Base-by-base conservation (phyloP, 2,329 filamentous ascomycete genomes). In the Nannizzia gypsea region DNA sequence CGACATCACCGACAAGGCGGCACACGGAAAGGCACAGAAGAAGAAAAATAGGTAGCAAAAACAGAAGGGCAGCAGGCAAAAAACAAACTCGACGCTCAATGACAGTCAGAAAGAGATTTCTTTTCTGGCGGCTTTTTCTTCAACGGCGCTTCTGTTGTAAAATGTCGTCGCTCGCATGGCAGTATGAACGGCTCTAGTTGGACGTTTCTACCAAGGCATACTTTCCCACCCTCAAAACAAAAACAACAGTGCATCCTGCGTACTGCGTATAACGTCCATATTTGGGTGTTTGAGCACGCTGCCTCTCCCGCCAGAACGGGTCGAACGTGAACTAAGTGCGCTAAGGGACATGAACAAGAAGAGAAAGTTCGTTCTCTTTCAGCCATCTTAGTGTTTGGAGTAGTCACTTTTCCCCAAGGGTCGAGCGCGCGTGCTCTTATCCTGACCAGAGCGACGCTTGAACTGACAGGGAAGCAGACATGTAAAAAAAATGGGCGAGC, bases 81-180 rank as follows among this genome's bases (percentile, higher is more conserved):
- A 52, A 22, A 22, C 22, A 28, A 28, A 31, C 4, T 28, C 26
- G 48, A 52, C 48, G 26, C 22, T 52, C 22, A 26, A 52, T 6
- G 20, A 46, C 42, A 52, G 48, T 24, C 22, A 52, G 24, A 6
- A 13, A 31, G 9, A 52, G 24, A 52, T 52, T 52, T 22, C 48
- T 52, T 52, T 52, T 52, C 48, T 22, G 48, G 48, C 48, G 48
- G 48, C 48, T 52, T 52, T 52, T 52, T 15, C 48, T 52, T 31
- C 48, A 52, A 52, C 48, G 48, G 48, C 48, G 48, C 48, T 52
- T 52, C 48, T 28, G 22, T 28, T 52, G 22, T 52, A 52, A 52
- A 52, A 28, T 52, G 48, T 28, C 48, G 15, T 28, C 22, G 26
- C 13, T 52, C 48, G 48, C 48, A 52, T 52, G 48, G 48, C 48